These are phyloP conservation scores for Trichoderma polysporum DNA, from an alignment of 2,329 filamentous ascomycete genomes.

Conservation along the genomic window DNA sequence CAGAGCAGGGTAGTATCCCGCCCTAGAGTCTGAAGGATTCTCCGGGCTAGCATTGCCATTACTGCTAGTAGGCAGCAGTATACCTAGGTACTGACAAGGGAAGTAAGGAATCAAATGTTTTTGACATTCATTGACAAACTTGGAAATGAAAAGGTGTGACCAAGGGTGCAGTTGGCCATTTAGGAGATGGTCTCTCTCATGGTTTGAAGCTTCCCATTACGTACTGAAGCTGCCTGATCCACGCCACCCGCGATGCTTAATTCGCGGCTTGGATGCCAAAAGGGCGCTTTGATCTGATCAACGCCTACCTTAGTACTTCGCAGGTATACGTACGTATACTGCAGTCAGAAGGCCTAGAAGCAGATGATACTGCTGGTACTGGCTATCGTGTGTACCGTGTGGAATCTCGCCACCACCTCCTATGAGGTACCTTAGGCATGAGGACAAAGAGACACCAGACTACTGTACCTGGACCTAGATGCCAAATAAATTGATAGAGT, in stretches of 20 bases:
- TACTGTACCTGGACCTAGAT: too few relatives aligned
- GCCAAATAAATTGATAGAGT: background rate
- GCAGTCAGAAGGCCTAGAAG: too few relatives aligned
- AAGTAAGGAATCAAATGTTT: background rate
- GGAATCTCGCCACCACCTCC: too few relatives aligned
- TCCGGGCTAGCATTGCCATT: background rate
- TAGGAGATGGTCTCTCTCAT: background rate
- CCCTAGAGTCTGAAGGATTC: background rate
- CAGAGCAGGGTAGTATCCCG: background rate
- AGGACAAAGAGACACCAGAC: too few relatives aligned
- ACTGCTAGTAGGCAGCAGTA: background rate
- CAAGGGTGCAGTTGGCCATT: too few relatives aligned
- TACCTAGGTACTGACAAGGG: background rate
- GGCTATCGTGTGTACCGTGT: too few relatives aligned
- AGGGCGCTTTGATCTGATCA: background rate
- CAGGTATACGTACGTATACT: too few relatives aligned
- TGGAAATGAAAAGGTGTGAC: background rate
- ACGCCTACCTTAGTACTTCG: too few relatives aligned
- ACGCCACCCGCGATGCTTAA: background rate
- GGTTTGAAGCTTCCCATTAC: background rate
- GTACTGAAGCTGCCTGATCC: background rate
- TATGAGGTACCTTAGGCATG: too few relatives aligned
- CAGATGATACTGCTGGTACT: too few relatives aligned
- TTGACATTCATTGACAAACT: background rate
- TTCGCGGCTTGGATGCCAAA: background rate